These are phyloP conservation scores for Trypanosoma lewisi DNA, from an alignment of 208 protist species.

Conservation along the genomic window DNA sequence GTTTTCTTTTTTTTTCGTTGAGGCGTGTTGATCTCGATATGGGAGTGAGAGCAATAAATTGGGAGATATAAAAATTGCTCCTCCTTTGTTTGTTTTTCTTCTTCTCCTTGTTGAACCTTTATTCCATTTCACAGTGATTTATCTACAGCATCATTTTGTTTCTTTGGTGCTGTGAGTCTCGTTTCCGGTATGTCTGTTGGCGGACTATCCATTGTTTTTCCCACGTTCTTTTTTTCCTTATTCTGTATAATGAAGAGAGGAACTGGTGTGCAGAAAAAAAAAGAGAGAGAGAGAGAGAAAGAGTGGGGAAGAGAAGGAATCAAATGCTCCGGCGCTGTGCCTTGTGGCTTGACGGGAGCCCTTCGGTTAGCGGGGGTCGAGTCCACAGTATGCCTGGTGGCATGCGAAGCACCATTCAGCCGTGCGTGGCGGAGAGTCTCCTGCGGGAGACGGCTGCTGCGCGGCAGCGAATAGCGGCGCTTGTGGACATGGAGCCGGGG, in stretches of 20 bases:
- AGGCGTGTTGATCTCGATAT: neutral
- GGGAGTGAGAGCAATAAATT: neutral
- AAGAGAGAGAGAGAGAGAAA: slow-evolving; percentile 13
- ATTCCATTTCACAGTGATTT: too few relatives aligned
- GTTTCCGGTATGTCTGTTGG: too few relatives aligned
- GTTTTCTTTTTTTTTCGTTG: neutral
- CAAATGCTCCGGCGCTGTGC: slow-evolving; percentile 25
- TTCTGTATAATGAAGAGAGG: too few relatives aligned
- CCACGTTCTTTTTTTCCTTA: too few relatives aligned
- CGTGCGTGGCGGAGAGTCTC: slow-evolving; percentile 33
- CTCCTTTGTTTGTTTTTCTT: too few relatives aligned
- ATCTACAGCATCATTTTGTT: too few relatives aligned
- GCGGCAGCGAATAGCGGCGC: slow-evolving; percentile 11
- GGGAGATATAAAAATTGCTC: too few relatives aligned
- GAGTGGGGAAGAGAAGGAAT: neutral
- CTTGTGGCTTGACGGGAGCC: neutral
- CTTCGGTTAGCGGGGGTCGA: slow-evolving; percentile 6
- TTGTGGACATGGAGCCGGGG: slow-evolving; percentile 35
- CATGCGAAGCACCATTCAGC: slow-evolving; percentile 36
- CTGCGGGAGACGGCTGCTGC: slow-evolving; percentile 39
- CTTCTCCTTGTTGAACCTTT: too few relatives aligned
- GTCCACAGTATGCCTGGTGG: slow-evolving; percentile 13
- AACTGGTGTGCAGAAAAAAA: neutral
- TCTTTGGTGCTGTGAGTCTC: too few relatives aligned
- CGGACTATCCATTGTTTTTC: too few relatives aligned